Percentiles rank a stretch among this genome's conserved stretches.
phyloP scores from a whole-genome alignment of 1,284 basidiomycete species.

The Cryptococcus sp. region DNA sequence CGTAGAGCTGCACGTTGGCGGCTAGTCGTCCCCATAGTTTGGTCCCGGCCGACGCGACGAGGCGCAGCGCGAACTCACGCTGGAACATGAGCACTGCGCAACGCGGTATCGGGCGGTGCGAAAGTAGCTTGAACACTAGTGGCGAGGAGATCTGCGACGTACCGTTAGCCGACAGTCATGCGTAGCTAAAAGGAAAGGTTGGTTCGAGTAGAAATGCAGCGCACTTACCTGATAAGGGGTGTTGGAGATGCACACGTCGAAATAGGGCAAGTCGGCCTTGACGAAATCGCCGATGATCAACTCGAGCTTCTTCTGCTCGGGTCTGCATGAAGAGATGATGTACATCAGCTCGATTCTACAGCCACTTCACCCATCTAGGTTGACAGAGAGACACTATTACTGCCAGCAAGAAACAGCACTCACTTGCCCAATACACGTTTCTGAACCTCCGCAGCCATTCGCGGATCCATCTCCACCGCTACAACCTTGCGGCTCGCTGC shows the following conservation, averaged over 20 bases:
- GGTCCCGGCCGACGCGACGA: constrained; percentile 83
- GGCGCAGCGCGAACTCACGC: constrained; percentile 91
- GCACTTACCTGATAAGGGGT: constrained; percentile 83
- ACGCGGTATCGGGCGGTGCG: constrained; percentile 90
- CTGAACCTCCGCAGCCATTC: constrained; percentile 96
- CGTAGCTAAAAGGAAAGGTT: not conserved
- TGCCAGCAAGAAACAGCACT: constrained; percentile 52
- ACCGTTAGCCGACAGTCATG: not conserved
- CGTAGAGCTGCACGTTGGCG: constrained; percentile 94
- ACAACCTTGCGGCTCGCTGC: constrained; percentile 91
- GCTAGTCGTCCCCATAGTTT: constrained; percentile 91
- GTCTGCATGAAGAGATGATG: constrained; percentile 58
- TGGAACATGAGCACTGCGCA: constrained; percentile 99
- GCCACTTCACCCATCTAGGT: too few species aligned
- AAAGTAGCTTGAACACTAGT: constrained; percentile 93
- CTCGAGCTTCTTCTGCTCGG: constrained; percentile 91
- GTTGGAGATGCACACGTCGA: constrained; percentile 98
- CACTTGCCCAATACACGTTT: constrained; percentile 98
- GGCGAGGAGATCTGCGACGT: constrained; percentile 80
- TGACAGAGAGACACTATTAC: too few species aligned
- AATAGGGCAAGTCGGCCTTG: constrained; percentile 94
- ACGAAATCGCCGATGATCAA: constrained; percentile 96
- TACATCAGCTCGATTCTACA: too few species aligned
- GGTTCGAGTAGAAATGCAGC: not conserved
- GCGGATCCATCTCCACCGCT: constrained; percentile 97